phyloP scores from a whole-genome alignment of 106 monocot genomes.

The Allium cepa region DNA sequence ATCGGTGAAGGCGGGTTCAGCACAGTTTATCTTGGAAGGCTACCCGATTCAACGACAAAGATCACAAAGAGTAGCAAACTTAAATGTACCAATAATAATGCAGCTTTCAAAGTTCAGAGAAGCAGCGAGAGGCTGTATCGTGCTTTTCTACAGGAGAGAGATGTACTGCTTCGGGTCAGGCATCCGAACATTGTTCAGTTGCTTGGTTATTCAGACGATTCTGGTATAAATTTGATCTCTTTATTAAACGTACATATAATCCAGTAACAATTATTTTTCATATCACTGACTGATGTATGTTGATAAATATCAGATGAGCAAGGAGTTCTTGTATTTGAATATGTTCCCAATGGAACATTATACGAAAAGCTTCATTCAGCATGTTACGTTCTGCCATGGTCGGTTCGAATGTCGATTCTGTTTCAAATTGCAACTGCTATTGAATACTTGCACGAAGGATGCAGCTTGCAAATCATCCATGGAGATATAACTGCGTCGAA shows the following conservation, averaged over 20 bases:
- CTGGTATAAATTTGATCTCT: slow-evolving; percentile 17
- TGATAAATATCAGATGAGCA: neutral
- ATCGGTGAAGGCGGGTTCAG: slow-evolving; percentile 54
- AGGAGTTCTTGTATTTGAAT: slow-evolving; percentile 59
- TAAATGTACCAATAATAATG: neutral
- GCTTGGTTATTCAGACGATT: slow-evolving; percentile 68
- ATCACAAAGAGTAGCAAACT: no score
- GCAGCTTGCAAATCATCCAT: slow-evolving; percentile 57
- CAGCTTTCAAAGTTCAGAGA: slow-evolving; percentile 58
- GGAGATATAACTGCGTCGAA: slow-evolving; percentile 75
- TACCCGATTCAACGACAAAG: neutral
- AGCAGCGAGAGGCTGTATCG: slow-evolving; percentile 49
- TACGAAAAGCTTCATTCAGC: slow-evolving; percentile 55
- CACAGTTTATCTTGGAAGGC: slow-evolving; percentile 29
- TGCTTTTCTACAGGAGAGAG: slow-evolving; percentile 65
- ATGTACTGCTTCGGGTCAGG: slow-evolving; percentile 32
- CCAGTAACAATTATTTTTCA: neutral
- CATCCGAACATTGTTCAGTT: slow-evolving; percentile 59
- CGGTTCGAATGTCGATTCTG: slow-evolving; percentile 38
- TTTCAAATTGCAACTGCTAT: slow-evolving; percentile 43
- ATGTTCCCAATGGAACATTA: slow-evolving; percentile 62
- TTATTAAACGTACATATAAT: no score
- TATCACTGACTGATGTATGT: neutral
- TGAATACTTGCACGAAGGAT: slow-evolving; percentile 60
- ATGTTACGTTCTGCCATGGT: slow-evolving; percentile 31